Evolutionary conservation across 83 land plant species (phyloP).

Genomic region (Diphasiastrum complanatum): DNA sequence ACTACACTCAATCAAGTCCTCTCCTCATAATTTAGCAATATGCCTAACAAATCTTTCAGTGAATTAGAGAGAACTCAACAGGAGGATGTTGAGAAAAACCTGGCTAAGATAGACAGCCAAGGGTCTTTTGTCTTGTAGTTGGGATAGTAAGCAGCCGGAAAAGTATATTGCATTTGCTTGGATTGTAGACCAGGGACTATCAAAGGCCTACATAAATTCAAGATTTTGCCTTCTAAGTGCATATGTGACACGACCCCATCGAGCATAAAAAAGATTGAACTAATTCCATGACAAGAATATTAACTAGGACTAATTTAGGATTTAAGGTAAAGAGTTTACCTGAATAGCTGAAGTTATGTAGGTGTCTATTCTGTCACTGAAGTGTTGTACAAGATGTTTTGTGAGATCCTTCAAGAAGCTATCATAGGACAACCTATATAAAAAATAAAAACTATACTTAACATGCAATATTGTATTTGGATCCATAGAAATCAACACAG

Average conservation of each 20-base stretch:
- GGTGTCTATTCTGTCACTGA: constrained; percentile 27
- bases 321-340: constrained; percentile 9
- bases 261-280: background rate
- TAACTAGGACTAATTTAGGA: background rate
- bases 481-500: background rate
- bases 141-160: constrained; percentile 32
- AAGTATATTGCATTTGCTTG: constrained; percentile 46
- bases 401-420: constrained; percentile 25
- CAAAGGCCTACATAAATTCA: constrained; percentile 35
- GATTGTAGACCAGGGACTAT: constrained; percentile 36
- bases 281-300: background rate
- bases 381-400: constrained; percentile 26
- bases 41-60: too few species aligned
- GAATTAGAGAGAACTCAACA: too few species aligned
- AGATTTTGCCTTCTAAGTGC: too few species aligned
- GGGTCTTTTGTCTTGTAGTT: constrained; percentile 26
- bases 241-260: background rate
- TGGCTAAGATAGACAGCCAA: constrained; percentile 31
- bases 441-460: background rate
- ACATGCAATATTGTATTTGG: background rate
- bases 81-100: too few species aligned
- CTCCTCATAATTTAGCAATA: too few species aligned
- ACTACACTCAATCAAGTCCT: too few species aligned
- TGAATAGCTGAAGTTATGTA: constrained; percentile 30
- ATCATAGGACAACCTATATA: constrained; percentile 27